Evolutionary conservation across 805 yeast species (phyloP).

Genomic region (Henningerozyma blattae): DNA sequence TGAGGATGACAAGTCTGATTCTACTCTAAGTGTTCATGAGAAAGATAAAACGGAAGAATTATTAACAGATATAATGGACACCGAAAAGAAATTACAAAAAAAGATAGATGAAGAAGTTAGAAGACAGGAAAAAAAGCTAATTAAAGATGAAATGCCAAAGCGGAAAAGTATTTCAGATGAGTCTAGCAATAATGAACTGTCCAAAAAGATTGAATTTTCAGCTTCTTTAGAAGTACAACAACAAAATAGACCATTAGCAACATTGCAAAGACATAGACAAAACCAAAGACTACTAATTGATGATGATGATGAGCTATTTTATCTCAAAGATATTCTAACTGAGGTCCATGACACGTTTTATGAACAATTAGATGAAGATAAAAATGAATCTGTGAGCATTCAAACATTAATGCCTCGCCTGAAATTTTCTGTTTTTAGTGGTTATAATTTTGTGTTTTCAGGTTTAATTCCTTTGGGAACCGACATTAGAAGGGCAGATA

Average conservation of each 20-base stretch:
- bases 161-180: slow-evolving; percentile 3
- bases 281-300: slow-evolving; percentile 43
- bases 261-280: slow-evolving; percentile 64
- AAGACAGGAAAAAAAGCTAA: slow-evolving; percentile 26
- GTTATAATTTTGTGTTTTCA: slow-evolving; percentile 63
- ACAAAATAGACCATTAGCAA: slow-evolving; percentile 74
- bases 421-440: slow-evolving; percentile 56
- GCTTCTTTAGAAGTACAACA: slow-evolving; percentile 70
- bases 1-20: background rate
- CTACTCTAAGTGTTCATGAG: background rate
- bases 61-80: slow-evolving; percentile 23
- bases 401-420: slow-evolving; percentile 61
- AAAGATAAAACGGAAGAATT: slow-evolving; percentile 21
- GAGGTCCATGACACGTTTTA: slow-evolving; percentile 62
- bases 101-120: slow-evolving; percentile 23
- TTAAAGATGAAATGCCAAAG: no score
- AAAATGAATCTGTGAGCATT: slow-evolving; percentile 48
- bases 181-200: slow-evolving; percentile 36
- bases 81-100: slow-evolving; percentile 19
- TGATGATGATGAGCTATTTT: slow-evolving; percentile 66
- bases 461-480: slow-evolving; percentile 86
- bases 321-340: slow-evolving; percentile 48
- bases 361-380: slow-evolving; percentile 28
- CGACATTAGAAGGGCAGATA: slow-evolving; percentile 61
- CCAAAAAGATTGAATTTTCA: slow-evolving; percentile 50